phyloP scores from a whole-genome alignment of 768 basidiomycete genomes.

The Galerina sulciceps region DNA sequence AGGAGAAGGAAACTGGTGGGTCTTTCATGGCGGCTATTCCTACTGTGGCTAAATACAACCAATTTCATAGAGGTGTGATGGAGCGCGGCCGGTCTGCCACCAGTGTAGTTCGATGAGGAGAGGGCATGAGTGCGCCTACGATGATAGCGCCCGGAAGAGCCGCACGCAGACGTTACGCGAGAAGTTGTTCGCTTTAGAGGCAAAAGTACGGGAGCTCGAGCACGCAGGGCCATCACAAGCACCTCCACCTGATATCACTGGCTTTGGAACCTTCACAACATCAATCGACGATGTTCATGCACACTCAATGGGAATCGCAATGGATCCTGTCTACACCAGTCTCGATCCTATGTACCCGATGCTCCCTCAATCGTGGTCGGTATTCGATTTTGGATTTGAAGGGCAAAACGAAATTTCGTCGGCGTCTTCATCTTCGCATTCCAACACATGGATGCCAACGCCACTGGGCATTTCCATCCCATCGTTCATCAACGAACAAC shows the following conservation, averaged over 20 bases:
- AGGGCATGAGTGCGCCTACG: constrained; percentile 57
- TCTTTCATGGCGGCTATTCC: not conserved
- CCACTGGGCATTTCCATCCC: constrained; percentile 4
- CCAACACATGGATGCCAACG: constrained; percentile 1
- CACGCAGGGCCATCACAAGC: constrained; percentile 29
- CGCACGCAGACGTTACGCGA: constrained; percentile 62
- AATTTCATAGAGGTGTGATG: constrained; percentile 60
- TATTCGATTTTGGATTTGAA: not conserved
- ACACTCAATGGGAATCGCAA: not conserved
- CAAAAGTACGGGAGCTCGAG: constrained; percentile 58
- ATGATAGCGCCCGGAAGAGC: constrained; percentile 63
- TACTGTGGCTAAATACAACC: not conserved
- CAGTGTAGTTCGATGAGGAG: constrained; percentile 62
- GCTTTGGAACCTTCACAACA: not conserved
- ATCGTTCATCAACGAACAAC: not conserved
- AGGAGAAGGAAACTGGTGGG: constrained; percentile 52
- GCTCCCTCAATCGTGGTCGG: not conserved
- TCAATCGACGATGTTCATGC: not conserved
- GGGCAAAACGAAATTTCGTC: not conserved
- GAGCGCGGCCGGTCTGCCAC: constrained; percentile 55
- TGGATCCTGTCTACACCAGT: not conserved
- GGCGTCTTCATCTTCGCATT: constrained; percentile 6
- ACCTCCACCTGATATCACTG: not conserved
- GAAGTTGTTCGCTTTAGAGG: constrained; percentile 56
- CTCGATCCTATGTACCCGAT: constrained; percentile 2